Evolutionary conservation across 1,284 basidiomycete species (phyloP), one percentile per base, ranked within the genome.

Genomic region (Mycosarcoma maydis): DNA sequence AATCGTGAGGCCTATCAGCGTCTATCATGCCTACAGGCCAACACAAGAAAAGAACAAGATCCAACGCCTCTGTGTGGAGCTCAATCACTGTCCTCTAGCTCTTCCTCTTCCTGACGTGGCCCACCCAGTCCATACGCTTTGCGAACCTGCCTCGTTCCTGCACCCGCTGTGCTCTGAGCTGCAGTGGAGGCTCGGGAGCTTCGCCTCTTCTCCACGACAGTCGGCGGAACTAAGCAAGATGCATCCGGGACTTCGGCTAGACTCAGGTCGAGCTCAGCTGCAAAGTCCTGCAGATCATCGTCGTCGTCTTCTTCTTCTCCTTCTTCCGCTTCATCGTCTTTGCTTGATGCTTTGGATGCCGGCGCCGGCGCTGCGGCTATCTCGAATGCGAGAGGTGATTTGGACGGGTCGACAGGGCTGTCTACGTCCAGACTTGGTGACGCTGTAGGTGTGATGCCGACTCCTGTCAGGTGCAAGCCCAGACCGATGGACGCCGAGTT

Each of bases 181-280:
- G 44, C 29, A 8, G 34, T 23, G n/a, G 37, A 22, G 14, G 39
- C 38, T 19, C 54, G 36, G 1, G 50, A 53, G 34, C 50, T 65
- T 33, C 50, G 57, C 19, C 59, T 46, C 42, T 55, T 61, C 23
- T 61, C 56, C 17, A 26, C 46, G 1, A 47, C 33, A 26, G 32
- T n/a, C 23, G 44, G 29, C 6, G 38, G 5, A 8, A 46, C 46
- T 16, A 29, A 33, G 2, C 59, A 46, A 0, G 55, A 22, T 19
- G 55, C 32, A n/a, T 50, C 56, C 11, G 56, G 51, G 3, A 24
- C 47, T 20, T 70, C 67, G 4, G 67, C 61, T 4, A 70, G 52
- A 34, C 56, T 65, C 60, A 70, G 48, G 24, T 70, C 61, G 19
- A 70, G 61, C 46, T 70, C 67, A 27, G 67, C 67, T 7, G 67